Evolutionary conservation across 2,329 filamentous ascomycete species (phyloP).

Genomic region (Amphichorda felina): DNA sequence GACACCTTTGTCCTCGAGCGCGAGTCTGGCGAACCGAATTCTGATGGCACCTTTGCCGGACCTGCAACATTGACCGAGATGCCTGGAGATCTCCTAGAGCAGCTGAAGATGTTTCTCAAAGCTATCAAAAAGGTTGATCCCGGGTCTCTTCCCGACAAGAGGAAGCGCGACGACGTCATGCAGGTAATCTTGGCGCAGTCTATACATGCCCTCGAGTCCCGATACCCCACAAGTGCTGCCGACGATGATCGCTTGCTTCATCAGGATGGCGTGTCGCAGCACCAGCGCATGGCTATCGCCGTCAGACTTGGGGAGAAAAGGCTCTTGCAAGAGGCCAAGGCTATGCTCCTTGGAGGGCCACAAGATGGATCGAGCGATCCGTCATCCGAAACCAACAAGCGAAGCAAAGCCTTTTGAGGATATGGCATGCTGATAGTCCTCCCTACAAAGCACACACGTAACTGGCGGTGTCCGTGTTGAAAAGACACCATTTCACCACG

Average conservation of each 20-base stretch:
- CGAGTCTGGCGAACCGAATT: conserved; percentile 36
- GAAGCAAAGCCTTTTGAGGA: too few relatives aligned
- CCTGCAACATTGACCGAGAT: conserved; percentile 25
- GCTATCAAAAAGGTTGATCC: conserved; percentile 30
- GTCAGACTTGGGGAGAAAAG: conserved; percentile 65
- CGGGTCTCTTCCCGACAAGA: conserved; percentile 32
- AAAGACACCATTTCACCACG: too few relatives aligned
- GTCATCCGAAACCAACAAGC: too few relatives aligned
- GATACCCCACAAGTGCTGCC: conserved; percentile 28
- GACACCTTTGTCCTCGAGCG: conserved; percentile 61
- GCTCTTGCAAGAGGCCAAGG: conserved; percentile 44
- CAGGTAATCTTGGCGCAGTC: conserved; percentile 25
- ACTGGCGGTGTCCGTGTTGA: too few relatives aligned
- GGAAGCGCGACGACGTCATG: conserved; percentile 33
- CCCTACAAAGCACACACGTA: too few relatives aligned
- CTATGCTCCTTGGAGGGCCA: conserved; percentile 9
- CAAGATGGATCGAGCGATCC: too few relatives aligned
- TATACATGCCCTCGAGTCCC: conserved; percentile 22
- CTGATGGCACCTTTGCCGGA: conserved; percentile 30
- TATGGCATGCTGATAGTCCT: background rate
- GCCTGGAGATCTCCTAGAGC: conserved; percentile 32
- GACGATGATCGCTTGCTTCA: conserved; percentile 27
- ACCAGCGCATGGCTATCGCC: conserved; percentile 47
- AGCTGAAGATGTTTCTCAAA: conserved; percentile 38
- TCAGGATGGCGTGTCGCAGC: conserved; percentile 14